Evolutionary conservation across 1,284 basidiomycete genomes (phyloP), one percentile per base, ranked within the genome.

Genomic region (Pascua sp.): DNA sequence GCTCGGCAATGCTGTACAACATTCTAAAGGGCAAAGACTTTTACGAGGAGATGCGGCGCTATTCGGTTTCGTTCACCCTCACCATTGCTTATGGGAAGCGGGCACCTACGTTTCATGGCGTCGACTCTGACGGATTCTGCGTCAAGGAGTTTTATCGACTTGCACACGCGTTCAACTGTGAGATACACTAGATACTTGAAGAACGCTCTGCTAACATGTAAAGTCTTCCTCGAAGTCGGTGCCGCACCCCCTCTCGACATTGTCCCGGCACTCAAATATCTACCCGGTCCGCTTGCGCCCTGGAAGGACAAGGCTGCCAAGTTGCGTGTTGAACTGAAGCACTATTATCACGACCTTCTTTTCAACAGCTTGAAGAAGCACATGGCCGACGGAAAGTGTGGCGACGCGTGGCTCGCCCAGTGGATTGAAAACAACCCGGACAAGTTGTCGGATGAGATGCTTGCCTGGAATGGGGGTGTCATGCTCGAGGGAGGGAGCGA

Each of bases 131-230:
- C 0, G 54, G 54, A 11, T 55, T 55, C 49, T 49, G 37, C 12
- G 54, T 55, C 16, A 55, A 55, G 48, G 54, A 55, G 54, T 55
- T 55, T 17, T 55, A 55, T 44, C 48, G 54, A 10, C 49, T 55
- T 8, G 54, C 50, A 39, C 54, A 55, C n/a, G 54, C 54, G 5
- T 55, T 55, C 49, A 55, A 51, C 43, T 55, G 54, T 55, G 24
- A 46, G 54, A 41, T 12, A 42, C 18, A 11, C 11, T 10, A 7
- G 24, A 32, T 32, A 32, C 24, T 4, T 32, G 24, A 32, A 32
- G 24, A 11, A 11, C 12, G 11, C 2, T 11, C 32, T 47, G 12
- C 47, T 49, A 41, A 40, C 49, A 17, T 32, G 24, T 32, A 32
- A 32, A 55, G 54, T 55, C 49, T 55, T 55, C 48, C 48, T 55